Evolutionary conservation across 352 stramenopile genomes (phyloP), one percentile per base, ranked within the genome.

Genomic region (Thalassiosira oceanica): DNA sequence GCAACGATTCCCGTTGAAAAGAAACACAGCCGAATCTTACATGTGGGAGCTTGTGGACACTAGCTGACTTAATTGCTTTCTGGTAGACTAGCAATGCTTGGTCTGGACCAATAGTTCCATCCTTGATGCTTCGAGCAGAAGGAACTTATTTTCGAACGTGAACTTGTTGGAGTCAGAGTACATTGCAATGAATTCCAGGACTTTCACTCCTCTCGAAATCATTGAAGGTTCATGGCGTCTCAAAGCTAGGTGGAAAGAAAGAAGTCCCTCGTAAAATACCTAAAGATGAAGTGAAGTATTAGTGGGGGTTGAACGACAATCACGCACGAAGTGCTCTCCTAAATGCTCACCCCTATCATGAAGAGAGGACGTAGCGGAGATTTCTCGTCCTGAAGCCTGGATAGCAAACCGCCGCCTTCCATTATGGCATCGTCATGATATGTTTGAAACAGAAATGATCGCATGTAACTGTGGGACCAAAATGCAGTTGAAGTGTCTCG

Each of bases 61-160:
- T 37, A 2, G 58, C 48, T 33, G 28, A 43, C n/a, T 31, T 20
- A 24, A 63, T 63, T 42, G 58, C 24, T 21, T 50, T 43, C 7
- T 63, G 48, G 27, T 69, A 69, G 2, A 42, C 51, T 5, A 3
- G 21, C 15, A 15, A 21, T 16, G 58, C 58, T 26, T 42, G 26
- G 11, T 48, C 58, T 69, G 37, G 8, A 46, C 36, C 16, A 18
- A 26, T 7, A 10, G 52, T 36, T 60, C 39, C 13, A 36, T 36
- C 13, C 42, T 21, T 57, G 54, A 35, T 2, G 55, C 55, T 16
- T 65, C 55, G 1, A 65, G 26, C 0, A 65, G 44, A 4, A 61
- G 35, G 23, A 39, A 39, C 36, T 66, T 61, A 28, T 66, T 51
- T 24, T 62, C 21, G 43, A 55, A 65, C 37, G 56, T 65, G 26